A percentile compares a stretch with the other conserved stretches of the same genome.
phyloP scores from a whole-genome alignment of 1,284 basidiomycete species.

The Fomitopsis pinicola region DNA sequence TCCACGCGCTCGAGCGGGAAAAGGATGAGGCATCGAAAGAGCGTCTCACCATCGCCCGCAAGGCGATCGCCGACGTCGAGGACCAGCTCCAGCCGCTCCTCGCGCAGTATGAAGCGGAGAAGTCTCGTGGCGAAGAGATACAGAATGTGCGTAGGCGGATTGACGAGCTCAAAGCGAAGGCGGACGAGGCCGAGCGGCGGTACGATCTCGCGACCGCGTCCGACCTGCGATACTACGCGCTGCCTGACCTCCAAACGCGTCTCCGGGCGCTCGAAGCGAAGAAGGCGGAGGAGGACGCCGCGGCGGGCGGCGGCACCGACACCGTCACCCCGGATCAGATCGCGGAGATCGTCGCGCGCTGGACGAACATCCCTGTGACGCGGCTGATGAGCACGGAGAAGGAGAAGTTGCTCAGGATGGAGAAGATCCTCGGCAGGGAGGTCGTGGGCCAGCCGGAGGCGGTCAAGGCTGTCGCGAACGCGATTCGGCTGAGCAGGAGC shows the following conservation, averaged over 20 bases:
- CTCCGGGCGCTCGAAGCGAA: constrained; percentile 71
- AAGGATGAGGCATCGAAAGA: constrained; percentile 92
- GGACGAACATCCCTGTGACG: constrained; percentile 90
- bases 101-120: constrained; percentile 88
- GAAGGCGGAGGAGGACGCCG: constrained; percentile 69
- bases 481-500: constrained; percentile 86
- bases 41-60: constrained; percentile 74
- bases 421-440: constrained; percentile 58
- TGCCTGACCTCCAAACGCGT: constrained; percentile 85
- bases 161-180: constrained; percentile 90
- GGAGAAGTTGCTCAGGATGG: constrained; percentile 83
- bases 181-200: constrained; percentile 90
- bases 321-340: constrained; percentile 89
- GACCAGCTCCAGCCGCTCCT: constrained; percentile 89
- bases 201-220: constrained; percentile 84
- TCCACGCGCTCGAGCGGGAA: constrained; percentile 92
- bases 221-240: constrained; percentile 89
- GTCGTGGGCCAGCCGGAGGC: constrained; percentile 92
- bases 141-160: constrained; percentile 79
- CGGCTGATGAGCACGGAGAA: constrained; percentile 88
- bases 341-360: constrained; percentile 84
- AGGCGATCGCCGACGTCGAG: constrained; percentile 82
- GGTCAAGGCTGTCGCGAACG: constrained; percentile 86
- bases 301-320: constrained; percentile 50
- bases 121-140: constrained; percentile 83